These are phyloP conservation scores for Chernovozyma aurita DNA, from an alignment of 1,139 yeast species.

Conservation along the genomic window DNA sequence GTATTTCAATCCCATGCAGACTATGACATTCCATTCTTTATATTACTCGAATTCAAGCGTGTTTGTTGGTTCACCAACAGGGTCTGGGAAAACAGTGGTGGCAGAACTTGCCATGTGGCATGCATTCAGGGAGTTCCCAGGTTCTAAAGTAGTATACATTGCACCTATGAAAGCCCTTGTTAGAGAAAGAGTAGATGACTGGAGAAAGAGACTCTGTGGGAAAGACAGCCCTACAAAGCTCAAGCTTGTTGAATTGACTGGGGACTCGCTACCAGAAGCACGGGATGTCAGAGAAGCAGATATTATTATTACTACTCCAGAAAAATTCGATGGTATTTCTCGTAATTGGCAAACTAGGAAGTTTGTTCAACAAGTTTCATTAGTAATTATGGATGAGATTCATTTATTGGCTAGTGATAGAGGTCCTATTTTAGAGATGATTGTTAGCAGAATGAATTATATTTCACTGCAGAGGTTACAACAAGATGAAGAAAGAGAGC, in stretches of 20 bases:
- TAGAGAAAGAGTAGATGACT: constrained; percentile 92
- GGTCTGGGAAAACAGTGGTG: constrained; percentile 96
- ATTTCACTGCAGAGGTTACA: constrained; percentile 69
- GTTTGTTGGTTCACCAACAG: constrained; percentile 97
- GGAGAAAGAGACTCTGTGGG: constrained; percentile 67
- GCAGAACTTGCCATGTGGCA: constrained; percentile 98
- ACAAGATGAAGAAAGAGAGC: constrained; percentile 16
- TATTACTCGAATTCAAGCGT: constrained; percentile 77
- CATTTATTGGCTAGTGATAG: constrained; percentile 96
- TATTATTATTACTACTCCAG: constrained; percentile 94
- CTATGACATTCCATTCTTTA: constrained; percentile 89
- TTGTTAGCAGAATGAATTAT: constrained; percentile 96
- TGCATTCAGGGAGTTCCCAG: constrained; percentile 77
- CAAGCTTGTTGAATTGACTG: constrained; percentile 86
- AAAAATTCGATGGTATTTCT: constrained; percentile 96
- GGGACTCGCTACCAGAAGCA: constrained; percentile 93
- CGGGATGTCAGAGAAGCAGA: constrained; percentile 84
- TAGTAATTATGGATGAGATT: constrained; percentile 96
- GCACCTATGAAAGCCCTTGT: constrained; percentile 99
- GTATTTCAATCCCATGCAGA: constrained; percentile 97
- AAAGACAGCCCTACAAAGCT: constrained; percentile 47
- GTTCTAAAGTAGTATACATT: constrained; percentile 84
- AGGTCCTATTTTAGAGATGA: constrained; percentile 97
- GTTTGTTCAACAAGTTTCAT: constrained; percentile 85
- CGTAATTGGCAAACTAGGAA: constrained; percentile 97